Base-by-base conservation (phyloP, 2,329 filamentous ascomycete genomes). In the Exophiala sp. region DNA sequence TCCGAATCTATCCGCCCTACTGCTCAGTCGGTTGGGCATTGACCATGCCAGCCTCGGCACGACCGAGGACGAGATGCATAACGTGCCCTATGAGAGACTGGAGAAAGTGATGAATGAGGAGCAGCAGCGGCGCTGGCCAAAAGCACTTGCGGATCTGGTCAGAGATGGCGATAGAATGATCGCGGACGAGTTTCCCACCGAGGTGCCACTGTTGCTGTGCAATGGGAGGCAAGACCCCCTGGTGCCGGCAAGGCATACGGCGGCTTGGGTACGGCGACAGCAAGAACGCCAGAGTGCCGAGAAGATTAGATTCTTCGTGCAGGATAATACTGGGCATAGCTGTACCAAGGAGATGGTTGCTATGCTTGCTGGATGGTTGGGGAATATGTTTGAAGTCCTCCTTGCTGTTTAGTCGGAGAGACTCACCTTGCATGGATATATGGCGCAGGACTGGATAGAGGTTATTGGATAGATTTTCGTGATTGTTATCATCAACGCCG, bases 321-420 rank as follows among this genome's bases (percentile, higher is more conserved):
- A 47, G 44, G 44, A 47, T n/a, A 47, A 47, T 18, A 47, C 44
- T 3, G 44, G 44, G 5, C 44, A 47, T 21, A 47, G 44, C 44
- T 47, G 44, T 20, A 47, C 44, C n/a, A 47, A 47, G 44, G 44
- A 47, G 44, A 47, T 47, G 44, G 44, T 47, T n/a, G 32, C 11
- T 24, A 11, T 47, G 44, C 10, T 47, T 47, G 44, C 44, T 2
- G 16, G 7, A 4, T 47, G 44, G 44, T 18, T 47, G 44, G 44
- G 44, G 7, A 34, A 47, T 16, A 10, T 47, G 18, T 47, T 47
- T 36, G 32, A 47, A 10, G 44, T 29, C 16, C 16, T 18, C 16
- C 16, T 18, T 18, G 16, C 16, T 18, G 16, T 18, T 18, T 18
- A 18, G 16, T 18, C 16, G 16, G 16, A 18, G 16, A 18, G 16